Evolutionary conservation across 192 early-diverging fungal species (phyloP), one percentile per base, ranked within the genome.

Genomic region (Rhizophagus clarus): DNA sequence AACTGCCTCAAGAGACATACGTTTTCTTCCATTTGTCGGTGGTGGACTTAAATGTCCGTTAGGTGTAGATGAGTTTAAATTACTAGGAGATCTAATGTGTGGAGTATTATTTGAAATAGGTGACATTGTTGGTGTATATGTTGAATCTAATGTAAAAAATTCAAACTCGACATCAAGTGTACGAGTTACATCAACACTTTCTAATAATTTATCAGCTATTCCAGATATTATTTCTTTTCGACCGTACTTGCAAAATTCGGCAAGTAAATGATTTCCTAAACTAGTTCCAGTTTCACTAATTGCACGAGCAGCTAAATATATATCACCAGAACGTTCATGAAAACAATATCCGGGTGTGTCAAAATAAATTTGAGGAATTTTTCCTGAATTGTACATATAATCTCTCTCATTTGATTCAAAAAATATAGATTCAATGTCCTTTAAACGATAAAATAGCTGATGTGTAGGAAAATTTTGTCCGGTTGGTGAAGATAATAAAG

Each of bases 1-100:
- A 24, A 82, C 83, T 79, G 82, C 77, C 20, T 81, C 85, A 20
- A 84, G 49, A 24, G 83, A 83, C 75, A 86, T 82, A 28, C 77
- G 76, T 28, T 79, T 72, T 28, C 63, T 81, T 66, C 24, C 34
- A 4, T 77, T 37, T 2, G 72, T n/a, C 15, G 49, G 47, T 42
- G 73, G 12, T 61, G 70, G 56, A 32, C 14, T n/a, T 22, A 56
- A 20, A 56, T 56, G 42, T 12, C 42, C 42, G 12, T 45, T 45
- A 45, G 42, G 12, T 45, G 42, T 12, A 12, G 42, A 45, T 45
- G 42, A 45, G 11, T 45, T 45, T 45, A 45, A 45, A 12, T 45
- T 45, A 12, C 12, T 45, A 68, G 31, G 8, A 32, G 31, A 68
- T 31, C 31, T 68, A 32, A 31, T 24, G 10, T 4, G 29, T 8